These are phyloP conservation scores for Falciphora oryzae DNA, from an alignment of 2,329 filamentous ascomycete genomes.

Conservation along the genomic window DNA sequence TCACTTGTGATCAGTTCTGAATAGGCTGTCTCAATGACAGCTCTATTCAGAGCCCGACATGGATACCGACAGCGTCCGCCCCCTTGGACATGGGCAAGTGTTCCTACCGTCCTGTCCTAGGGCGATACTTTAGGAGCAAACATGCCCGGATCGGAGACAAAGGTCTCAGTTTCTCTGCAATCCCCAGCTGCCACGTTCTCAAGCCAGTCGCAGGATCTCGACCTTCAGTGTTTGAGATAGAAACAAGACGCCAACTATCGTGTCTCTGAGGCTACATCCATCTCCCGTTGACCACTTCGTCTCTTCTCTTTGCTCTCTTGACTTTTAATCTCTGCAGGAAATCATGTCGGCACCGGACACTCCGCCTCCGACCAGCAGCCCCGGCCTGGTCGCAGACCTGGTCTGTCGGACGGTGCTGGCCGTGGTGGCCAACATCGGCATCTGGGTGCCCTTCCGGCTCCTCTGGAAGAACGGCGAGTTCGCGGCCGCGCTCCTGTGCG, in stretches of 20 bases:
- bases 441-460: slow-evolving; percentile 44
- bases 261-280: background rate
- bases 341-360: slow-evolving; percentile 1
- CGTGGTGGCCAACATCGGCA: slow-evolving; percentile 37
- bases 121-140: background rate
- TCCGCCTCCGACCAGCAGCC: background rate
- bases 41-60: slow-evolving; percentile 6
- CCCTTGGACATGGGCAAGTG: background rate
- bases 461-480: slow-evolving; percentile 49
- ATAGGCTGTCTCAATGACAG: slow-evolving; percentile 5
- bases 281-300: background rate
- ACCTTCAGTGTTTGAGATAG: no score
- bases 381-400: slow-evolving; percentile 36
- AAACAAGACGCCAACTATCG: background rate
- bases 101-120: background rate
- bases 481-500: slow-evolving; percentile 44
- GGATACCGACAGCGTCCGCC: slow-evolving; percentile 1
- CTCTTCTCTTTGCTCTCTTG: background rate
- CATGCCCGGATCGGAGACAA: background rate
- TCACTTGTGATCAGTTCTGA: slow-evolving; percentile 5
- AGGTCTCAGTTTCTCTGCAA: background rate
- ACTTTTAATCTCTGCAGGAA: background rate
- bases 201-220: background rate
- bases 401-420: slow-evolving; percentile 42
- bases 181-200: background rate